Evolutionary conservation across 1,284 basidiomycete genomes (phyloP).

Genomic region (Inonotus obliquus): DNA sequence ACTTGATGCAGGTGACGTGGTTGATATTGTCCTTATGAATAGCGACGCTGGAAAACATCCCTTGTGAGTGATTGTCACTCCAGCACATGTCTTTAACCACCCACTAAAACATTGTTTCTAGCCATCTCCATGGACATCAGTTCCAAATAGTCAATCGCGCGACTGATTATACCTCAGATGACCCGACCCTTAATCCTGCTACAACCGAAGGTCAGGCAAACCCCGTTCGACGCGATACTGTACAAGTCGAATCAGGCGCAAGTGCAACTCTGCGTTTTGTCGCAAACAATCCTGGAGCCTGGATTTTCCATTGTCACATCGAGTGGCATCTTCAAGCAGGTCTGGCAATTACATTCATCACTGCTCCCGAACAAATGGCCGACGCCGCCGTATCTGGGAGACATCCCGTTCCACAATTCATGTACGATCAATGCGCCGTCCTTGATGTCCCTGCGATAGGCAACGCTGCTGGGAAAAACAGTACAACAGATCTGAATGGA

Average conservation of each 20-base stretch:
- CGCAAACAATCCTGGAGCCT: slow-evolving; percentile 81
- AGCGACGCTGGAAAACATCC: slow-evolving; percentile 41
- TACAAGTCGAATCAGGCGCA: slow-evolving; percentile 56
- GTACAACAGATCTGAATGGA: slow-evolving; percentile 58
- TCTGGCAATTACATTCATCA: slow-evolving; percentile 73
- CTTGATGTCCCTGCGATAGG: slow-evolving; percentile 59
- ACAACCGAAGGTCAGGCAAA: slow-evolving; percentile 72
- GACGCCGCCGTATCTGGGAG: slow-evolving; percentile 22
- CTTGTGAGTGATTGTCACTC: slow-evolving; percentile 7
- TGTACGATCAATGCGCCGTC: slow-evolving; percentile 70
- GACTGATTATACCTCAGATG: slow-evolving; percentile 69
- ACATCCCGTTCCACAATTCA: slow-evolving; percentile 41
- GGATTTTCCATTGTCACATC: slow-evolving; percentile 82
- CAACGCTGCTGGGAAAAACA: slow-evolving; percentile 75
- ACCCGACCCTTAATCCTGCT: slow-evolving; percentile 79
- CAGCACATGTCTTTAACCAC: no score
- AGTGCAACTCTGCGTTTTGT: slow-evolving; percentile 64
- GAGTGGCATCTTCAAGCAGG: slow-evolving; percentile 81
- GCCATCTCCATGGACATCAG: slow-evolving; percentile 81
- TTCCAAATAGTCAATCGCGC: slow-evolving; percentile 75
- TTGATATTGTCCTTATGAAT: slow-evolving; percentile 83
- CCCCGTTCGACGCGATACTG: slow-evolving; percentile 82
- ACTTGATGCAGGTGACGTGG: slow-evolving; percentile 67
- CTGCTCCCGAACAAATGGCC: slow-evolving; percentile 63
- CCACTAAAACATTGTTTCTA: slow-evolving; percentile 26